phyloP scores from a whole-genome alignment of 1,284 basidiomycete genomes.

The Leccinum griseonigrum region DNA sequence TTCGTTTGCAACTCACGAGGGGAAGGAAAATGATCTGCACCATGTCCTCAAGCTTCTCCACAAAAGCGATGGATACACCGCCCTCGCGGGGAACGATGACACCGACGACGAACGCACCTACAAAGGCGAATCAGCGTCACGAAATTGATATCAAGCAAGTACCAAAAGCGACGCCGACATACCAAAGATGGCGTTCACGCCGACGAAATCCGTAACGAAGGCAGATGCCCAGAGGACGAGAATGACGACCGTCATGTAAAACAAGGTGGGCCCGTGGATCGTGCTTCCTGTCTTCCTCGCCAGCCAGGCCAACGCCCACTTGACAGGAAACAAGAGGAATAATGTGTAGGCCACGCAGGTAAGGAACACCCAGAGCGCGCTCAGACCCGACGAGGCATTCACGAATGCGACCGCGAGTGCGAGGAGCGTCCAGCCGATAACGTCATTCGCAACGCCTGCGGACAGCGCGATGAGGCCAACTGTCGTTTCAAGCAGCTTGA shows the following conservation, averaged over 20 bases:
- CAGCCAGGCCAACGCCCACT: conserved; percentile 64
- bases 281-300: conserved; percentile 79
- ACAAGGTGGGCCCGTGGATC: conserved; percentile 73
- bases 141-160: not conserved
- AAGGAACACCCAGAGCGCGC: conserved; percentile 82
- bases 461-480: conserved; percentile 93
- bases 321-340: conserved; percentile 74
- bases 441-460: conserved; percentile 92
- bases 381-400: conserved; percentile 74
- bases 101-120: conserved; percentile 86
- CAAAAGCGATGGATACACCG: conserved; percentile 76
- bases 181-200: conserved; percentile 90
- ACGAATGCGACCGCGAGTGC: conserved; percentile 90
- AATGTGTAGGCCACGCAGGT: conserved; percentile 80
- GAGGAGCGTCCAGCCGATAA: conserved; percentile 73
- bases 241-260: conserved; percentile 78
- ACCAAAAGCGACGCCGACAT: conserved; percentile 14
- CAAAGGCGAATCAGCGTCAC: conserved; percentile 34
- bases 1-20: conserved; percentile 48
- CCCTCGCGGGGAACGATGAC: conserved; percentile 89
- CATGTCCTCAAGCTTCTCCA: conserved; percentile 84
- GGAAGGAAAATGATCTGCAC: conserved; percentile 83
- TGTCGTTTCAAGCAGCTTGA: conserved; percentile 86
- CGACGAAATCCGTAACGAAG: conserved; percentile 93
- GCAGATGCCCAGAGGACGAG: conserved; percentile 81